These are phyloP conservation scores for Ajuga reptans DNA, from an alignment of 305 asterid species.

Conservation along the genomic window DNA sequence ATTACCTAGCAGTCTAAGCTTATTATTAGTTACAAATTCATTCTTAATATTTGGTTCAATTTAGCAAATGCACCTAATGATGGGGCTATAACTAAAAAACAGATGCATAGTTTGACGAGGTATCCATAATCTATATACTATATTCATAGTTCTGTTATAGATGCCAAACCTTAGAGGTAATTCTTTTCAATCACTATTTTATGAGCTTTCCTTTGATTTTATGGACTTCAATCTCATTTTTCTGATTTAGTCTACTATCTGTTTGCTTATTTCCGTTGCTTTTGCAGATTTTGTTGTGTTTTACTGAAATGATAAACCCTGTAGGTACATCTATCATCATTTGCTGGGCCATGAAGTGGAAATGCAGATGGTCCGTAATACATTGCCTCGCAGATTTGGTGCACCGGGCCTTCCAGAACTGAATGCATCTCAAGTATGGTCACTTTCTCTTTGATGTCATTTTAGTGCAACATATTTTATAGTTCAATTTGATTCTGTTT, in stretches of 20 bases:
- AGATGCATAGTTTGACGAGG: no score
- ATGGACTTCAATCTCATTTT: not conserved
- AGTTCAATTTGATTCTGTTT: not conserved
- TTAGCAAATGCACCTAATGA: no score
- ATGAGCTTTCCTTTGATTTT: not conserved
- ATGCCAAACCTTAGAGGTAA: no score
- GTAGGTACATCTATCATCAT: slow-evolving; percentile 97
- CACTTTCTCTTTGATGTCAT: not conserved
- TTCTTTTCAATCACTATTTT: not conserved
- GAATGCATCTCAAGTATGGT: slow-evolving; percentile 93
- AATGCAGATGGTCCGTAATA: slow-evolving; percentile 97
- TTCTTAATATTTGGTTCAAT: not conserved
- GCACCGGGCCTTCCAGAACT: slow-evolving; percentile 99
- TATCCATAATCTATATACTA: no score
- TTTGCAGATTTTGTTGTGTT: not conserved
- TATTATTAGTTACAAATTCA: not conserved
- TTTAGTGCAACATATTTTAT: not conserved
- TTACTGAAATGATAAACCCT: slow-evolving; percentile 14
- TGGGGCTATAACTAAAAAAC: no score
- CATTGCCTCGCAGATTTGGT: slow-evolving; percentile 97
- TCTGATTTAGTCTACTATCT: not conserved
- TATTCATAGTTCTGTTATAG: no score
- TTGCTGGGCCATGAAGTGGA: slow-evolving; percentile 97
- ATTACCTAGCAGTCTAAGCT: not conserved
- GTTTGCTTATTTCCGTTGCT: not conserved